Percentiles rank a stretch among this genome's conserved stretches.
Conservation (phyloP, 495 filamentous ascomycete species). For the Penicilliopsis zonata region DNA sequence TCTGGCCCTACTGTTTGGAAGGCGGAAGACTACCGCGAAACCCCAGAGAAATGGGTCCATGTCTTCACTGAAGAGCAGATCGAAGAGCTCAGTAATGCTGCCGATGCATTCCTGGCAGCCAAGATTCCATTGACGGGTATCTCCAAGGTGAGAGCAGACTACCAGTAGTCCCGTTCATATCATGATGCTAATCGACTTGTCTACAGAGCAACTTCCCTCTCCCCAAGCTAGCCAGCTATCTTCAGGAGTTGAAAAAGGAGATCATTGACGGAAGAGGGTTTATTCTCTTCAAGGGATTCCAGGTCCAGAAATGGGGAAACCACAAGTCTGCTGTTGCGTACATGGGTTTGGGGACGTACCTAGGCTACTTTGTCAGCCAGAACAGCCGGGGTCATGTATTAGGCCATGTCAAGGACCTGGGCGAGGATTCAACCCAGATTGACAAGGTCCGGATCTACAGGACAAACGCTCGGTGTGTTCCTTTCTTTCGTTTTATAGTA, state of each 20-base stretch:
- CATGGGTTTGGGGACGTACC: slow-evolving; percentile 78
- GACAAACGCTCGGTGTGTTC: slow-evolving; percentile 62
- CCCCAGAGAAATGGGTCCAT: slow-evolving; percentile 70
- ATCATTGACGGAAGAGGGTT: slow-evolving; percentile 80
- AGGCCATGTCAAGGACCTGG: slow-evolving; percentile 83
- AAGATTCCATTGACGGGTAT: slow-evolving; percentile 62
- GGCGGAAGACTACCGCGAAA: slow-evolving; percentile 53
- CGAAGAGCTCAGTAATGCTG: slow-evolving; percentile 49
- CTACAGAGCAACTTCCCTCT: slow-evolving; percentile 41
- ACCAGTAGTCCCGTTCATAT: too few species aligned
- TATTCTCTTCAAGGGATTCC: slow-evolving; percentile 78
- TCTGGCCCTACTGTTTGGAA: slow-evolving; percentile 70
- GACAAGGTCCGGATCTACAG: slow-evolving; percentile 81
- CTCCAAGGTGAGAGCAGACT: slow-evolving; percentile 35
- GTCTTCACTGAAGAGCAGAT: slow-evolving; percentile 54
- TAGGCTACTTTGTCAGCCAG: slow-evolving; percentile 78
- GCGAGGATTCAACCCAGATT: slow-evolving; percentile 68
- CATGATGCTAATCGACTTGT: background rate
- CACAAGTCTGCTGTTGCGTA: slow-evolving; percentile 76
- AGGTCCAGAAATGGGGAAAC: slow-evolving; percentile 62
- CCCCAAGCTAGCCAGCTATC: slow-evolving; percentile 42
- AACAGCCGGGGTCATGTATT: slow-evolving; percentile 82
- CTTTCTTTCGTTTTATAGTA: background rate
- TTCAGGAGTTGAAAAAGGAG: slow-evolving; percentile 50
- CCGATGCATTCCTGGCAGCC: slow-evolving; percentile 54